Conservation (phyloP, 2,329 filamentous ascomycete species). For the Amesomyces nigricolor region DNA sequence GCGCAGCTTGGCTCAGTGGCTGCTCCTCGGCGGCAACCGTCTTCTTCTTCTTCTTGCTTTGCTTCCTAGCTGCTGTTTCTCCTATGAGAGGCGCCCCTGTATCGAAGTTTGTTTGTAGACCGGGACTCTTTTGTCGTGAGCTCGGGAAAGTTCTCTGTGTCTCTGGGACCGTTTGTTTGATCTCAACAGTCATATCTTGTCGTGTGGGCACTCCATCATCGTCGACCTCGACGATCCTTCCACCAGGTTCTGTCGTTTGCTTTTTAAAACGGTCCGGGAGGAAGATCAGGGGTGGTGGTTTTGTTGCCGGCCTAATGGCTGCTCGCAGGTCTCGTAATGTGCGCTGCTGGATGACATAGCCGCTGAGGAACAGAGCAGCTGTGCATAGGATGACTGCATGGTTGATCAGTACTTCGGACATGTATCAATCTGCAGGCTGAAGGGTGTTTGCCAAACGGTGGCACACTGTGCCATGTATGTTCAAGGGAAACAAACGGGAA, state of each 20-base stretch:
- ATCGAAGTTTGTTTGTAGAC: no score
- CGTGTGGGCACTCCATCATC: constrained; percentile 29
- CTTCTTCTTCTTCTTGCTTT: background rate
- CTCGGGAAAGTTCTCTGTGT: background rate
- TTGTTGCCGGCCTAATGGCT: constrained; percentile 56
- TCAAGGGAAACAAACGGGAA: background rate
- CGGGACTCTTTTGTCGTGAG: background rate
- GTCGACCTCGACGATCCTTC: constrained; percentile 38
- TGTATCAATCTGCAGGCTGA: background rate
- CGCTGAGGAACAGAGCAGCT: constrained; percentile 75
- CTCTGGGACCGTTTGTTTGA: constrained; percentile 33
- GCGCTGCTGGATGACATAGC: constrained; percentile 82
- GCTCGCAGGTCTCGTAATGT: constrained; percentile 71
- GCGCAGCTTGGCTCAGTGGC: constrained; percentile 47
- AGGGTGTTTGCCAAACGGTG: background rate
- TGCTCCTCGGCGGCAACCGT: constrained; percentile 31
- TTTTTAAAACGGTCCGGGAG: constrained; percentile 47
- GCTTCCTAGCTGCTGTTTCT: constrained; percentile 1
- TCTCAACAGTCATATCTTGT: constrained; percentile 31
- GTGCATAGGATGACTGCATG: constrained; percentile 68
- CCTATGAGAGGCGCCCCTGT: background rate
- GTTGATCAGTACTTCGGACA: background rate
- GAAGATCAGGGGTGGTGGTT: constrained; percentile 43
- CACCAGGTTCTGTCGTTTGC: constrained; percentile 42
- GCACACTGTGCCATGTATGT: background rate